Evolutionary conservation across 129 eudicot genomes (phyloP), one percentile per base, ranked within the genome.

Genomic region (Escallonia rubra): DNA sequence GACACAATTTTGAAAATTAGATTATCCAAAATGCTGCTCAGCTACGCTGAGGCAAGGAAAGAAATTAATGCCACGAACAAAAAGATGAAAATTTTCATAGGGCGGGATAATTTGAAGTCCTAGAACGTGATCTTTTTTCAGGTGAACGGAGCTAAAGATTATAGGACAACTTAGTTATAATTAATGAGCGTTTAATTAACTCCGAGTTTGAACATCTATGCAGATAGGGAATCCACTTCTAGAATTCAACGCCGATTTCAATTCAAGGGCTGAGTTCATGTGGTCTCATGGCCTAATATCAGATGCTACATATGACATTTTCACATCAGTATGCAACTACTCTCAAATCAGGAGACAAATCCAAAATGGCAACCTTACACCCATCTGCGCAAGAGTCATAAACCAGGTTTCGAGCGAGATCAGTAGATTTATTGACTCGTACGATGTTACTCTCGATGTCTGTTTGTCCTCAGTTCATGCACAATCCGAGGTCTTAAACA

Each of bases 261-360:
- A 91, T 68, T 76, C 93, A 41, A 79, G 93, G 52, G 83, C 82
- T 4, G 96, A 87, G 69, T 91, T 70, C 56, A 69, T 87, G 2
- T 87, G 97, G 97, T 87, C 97, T 63, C 97, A 91, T 65, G 97
- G 97, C 16, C 72, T 91, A 13, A 85, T 91, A 79, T 91, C 97
- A 7, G 97, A 91, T 72, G 74, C 74, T 57, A 81, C 96, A 16
- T 83, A 72, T 53, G 80, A 75, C 14, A 52, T 76, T 9, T 78
- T 83, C 56, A 88, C 78, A n/a, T 72, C 41, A 12, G 82, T 68
- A 3, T 91, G 97, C 71, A 91, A 91, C 71, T 80, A 76, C 47
- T 91, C 97, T n/a, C 85, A 81, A 57, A 73, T 85, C 2, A 72
- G 89, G 65, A 87, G 95, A 62, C 90, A 90, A 74, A 49, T 54